Conservation (phyloP, 208 protist species). For the Leishmania gerbilli region DNA sequence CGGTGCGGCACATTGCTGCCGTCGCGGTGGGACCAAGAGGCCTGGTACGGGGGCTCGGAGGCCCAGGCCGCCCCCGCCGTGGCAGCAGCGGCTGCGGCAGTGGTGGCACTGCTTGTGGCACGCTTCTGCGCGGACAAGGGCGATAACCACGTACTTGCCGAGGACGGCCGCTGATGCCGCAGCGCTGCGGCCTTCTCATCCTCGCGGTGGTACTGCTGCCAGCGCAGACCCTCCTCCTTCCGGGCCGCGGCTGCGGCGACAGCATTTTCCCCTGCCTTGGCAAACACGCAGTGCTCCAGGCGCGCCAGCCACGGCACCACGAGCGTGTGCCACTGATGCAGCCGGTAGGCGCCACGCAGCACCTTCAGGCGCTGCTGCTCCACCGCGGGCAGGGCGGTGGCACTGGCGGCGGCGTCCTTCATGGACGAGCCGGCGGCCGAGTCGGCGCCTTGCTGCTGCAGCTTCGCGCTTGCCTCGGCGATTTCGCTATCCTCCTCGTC, state of each 20-base stretch:
- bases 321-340: conserved; percentile 37
- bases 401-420: not conserved
- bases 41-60: conserved; percentile 22
- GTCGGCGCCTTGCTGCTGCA: not conserved
- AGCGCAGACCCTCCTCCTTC: conserved; percentile 36
- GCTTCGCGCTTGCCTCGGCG: conserved; percentile 16
- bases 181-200: conserved; percentile 26
- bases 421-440: not conserved
- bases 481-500: conserved; percentile 35
- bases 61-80: conserved; percentile 10
- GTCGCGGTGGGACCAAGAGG: conserved; percentile 1
- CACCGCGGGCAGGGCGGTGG: not conserved
- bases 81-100: not conserved
- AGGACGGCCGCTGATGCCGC: conserved; percentile 14
- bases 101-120: conserved; percentile 1
- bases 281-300: conserved; percentile 25
- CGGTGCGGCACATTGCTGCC: not conserved
- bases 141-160: conserved; percentile 29
- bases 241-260: conserved; percentile 16
- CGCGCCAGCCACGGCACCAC: conserved; percentile 35
- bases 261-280: conserved; percentile 11
- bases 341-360: conserved; percentile 39
- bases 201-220: conserved; percentile 38
- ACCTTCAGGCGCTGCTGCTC: conserved; percentile 18
- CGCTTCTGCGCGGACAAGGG: conserved; percentile 28